Evolutionary conservation across 2,329 filamentous ascomycete genomes (phyloP).

Genomic region (Beauveria rudraprayagi): DNA sequence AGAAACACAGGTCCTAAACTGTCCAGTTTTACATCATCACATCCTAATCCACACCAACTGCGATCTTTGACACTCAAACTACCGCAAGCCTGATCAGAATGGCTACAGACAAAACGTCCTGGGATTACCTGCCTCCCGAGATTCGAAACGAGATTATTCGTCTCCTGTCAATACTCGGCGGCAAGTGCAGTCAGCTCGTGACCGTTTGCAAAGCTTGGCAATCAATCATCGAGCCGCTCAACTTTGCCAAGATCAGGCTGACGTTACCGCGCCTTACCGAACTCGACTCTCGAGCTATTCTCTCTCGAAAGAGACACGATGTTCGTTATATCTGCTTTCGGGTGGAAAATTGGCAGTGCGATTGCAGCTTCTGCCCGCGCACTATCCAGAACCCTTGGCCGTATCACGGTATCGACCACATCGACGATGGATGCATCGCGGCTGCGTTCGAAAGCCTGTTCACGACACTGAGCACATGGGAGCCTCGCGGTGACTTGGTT

Average conservation of each 20-base stretch:
- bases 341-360: slow-evolving; percentile 21
- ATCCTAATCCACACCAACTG: background rate
- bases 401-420: no score
- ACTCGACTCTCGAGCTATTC: slow-evolving; percentile 13
- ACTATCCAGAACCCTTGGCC: no score
- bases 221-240: slow-evolving; percentile 18
- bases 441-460: slow-evolving; percentile 24
- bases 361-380: slow-evolving; percentile 20
- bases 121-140: background rate
- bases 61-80: background rate
- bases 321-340: slow-evolving; percentile 23
- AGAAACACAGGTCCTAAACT: background rate
- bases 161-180: background rate
- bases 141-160: background rate
- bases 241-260: slow-evolving; percentile 20
- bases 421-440: slow-evolving; percentile 20
- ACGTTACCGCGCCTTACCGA: slow-evolving; percentile 9
- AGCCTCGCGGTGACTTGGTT: slow-evolving; percentile 23
- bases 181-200: slow-evolving; percentile 8
- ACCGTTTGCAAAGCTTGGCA: slow-evolving; percentile 16
- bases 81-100: background rate
- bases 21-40: background rate
- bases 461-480: slow-evolving; percentile 23
- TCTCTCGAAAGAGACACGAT: slow-evolving; percentile 17
- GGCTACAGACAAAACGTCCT: background rate